These are phyloP conservation scores for Zygosaccharomyces sapae DNA, from an alignment of 1,139 yeast genomes.

Conservation along the genomic window DNA sequence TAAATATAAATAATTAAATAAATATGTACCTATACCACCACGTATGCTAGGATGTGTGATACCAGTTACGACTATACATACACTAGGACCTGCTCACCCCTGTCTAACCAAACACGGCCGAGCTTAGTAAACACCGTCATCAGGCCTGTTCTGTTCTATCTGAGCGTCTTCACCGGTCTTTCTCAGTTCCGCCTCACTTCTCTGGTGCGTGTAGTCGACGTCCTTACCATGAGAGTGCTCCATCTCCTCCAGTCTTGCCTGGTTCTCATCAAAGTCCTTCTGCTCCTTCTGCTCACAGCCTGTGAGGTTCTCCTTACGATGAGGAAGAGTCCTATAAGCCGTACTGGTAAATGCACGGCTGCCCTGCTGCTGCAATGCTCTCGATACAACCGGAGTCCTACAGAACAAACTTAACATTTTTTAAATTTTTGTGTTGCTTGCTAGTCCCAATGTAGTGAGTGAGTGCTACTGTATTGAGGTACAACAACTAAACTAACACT, in stretches of 20 bases:
- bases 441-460: no score
- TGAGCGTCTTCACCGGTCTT: conserved; percentile 33
- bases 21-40: no score
- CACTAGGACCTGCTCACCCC: background rate
- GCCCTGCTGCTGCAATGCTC: background rate
- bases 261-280: conserved; percentile 27
- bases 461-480: no score
- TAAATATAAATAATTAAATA: conserved; percentile 2
- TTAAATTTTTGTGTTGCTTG: no score
- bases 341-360: conserved; percentile 12
- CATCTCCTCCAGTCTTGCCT: conserved; percentile 26
- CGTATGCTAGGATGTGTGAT: no score
- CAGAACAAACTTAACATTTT: background rate
- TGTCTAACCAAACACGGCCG: background rate
- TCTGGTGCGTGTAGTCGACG: conserved; percentile 12
- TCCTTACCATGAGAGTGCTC: conserved; percentile 23
- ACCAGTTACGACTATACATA: no score
- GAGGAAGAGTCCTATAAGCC: conserved; percentile 12
- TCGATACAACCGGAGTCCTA: background rate
- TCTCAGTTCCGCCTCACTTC: conserved; percentile 25
- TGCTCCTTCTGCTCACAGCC: conserved; percentile 26
- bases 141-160: conserved; percentile 35
- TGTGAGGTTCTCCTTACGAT: conserved; percentile 20
- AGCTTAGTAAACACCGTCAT: conserved; percentile 34
- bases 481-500: no score